These are phyloP conservation scores for Hysterangium stoloniferum DNA, from an alignment of 768 basidiomycete species.

Conservation along the genomic window DNA sequence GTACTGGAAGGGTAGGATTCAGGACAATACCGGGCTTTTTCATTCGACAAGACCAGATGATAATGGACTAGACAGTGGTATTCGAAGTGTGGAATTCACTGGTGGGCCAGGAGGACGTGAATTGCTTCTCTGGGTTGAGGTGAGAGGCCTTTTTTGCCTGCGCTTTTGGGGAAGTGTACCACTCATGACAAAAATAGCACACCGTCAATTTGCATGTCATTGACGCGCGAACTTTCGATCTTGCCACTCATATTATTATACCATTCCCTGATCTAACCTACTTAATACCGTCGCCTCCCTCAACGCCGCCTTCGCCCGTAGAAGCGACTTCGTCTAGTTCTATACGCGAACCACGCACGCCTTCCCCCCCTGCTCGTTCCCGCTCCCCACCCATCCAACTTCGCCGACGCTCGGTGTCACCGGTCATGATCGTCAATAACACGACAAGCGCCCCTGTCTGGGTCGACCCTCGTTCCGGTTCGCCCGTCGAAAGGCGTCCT, in stretches of 20 bases:
- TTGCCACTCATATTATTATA: slow-evolving; percentile 17
- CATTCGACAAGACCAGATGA: slow-evolving; percentile 1
- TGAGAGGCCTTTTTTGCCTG: slow-evolving; percentile 25
- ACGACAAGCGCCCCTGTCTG: too few relatives aligned
- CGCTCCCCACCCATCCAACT: too few relatives aligned
- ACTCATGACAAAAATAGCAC: slow-evolving; percentile 42
- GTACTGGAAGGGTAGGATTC: not conserved
- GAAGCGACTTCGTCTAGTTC: too few relatives aligned
- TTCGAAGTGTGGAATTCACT: slow-evolving; percentile 80
- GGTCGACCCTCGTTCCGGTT: too few relatives aligned
- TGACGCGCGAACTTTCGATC: slow-evolving; percentile 79
- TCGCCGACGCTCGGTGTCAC: too few relatives aligned
- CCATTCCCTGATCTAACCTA: slow-evolving; percentile 19
- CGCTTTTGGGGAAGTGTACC: slow-evolving; percentile 5
- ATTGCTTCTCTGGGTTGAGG: slow-evolving; percentile 87
- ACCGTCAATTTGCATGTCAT: slow-evolving; percentile 75
- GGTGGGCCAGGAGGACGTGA: slow-evolving; percentile 58
- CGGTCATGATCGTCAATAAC: too few relatives aligned
- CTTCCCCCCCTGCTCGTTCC: too few relatives aligned
- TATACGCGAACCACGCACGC: too few relatives aligned
- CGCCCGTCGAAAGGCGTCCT: too few relatives aligned
- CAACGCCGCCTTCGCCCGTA: not conserved
- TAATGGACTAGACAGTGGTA: slow-evolving; percentile 72
- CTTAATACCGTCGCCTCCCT: not conserved
- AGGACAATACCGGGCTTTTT: not conserved